These are phyloP conservation scores for Auriscalpium vulgare DNA, from an alignment of 768 basidiomycete genomes.

Conservation along the genomic window DNA sequence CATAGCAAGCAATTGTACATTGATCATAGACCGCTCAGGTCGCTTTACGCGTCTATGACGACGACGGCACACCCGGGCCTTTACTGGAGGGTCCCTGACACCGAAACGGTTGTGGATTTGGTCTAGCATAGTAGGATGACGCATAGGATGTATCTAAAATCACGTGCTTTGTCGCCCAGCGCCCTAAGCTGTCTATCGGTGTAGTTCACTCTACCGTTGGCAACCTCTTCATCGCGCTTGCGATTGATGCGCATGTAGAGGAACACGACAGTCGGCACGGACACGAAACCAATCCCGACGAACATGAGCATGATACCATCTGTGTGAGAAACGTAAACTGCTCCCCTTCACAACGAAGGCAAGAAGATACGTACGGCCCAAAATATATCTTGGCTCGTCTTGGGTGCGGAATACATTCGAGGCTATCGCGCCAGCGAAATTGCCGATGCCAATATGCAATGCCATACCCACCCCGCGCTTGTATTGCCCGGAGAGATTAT, in stretches of 20 bases:
- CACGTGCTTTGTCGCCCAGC: slow-evolving; percentile 55
- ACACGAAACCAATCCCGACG: slow-evolving; percentile 53
- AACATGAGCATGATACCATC: slow-evolving; percentile 64
- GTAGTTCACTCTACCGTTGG: slow-evolving; percentile 23
- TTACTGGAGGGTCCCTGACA: too few species aligned
- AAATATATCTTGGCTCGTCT: slow-evolving; percentile 51
- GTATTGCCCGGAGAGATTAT: slow-evolving; percentile 60
- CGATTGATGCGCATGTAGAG: slow-evolving; percentile 50
- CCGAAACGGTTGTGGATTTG: too few species aligned
- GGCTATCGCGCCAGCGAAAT: slow-evolving; percentile 57
- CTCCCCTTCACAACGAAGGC: background rate
- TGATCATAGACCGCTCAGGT: too few species aligned
- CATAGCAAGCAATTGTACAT: too few species aligned
- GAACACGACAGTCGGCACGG: slow-evolving; percentile 39
- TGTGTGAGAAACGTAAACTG: slow-evolving; percentile 16
- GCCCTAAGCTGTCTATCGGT: slow-evolving; percentile 24
- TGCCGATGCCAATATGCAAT: slow-evolving; percentile 59
- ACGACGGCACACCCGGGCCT: too few species aligned
- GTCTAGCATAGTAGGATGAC: too few species aligned
- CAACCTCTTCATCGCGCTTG: slow-evolving; percentile 37
- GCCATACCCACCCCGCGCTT: slow-evolving; percentile 66
- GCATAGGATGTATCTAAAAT: slow-evolving; percentile 46
- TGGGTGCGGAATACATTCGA: slow-evolving; percentile 51
- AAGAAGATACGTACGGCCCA: slow-evolving; percentile 47
- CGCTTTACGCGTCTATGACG: too few species aligned